Evolutionary conservation across 2,329 filamentous ascomycete genomes (phyloP).

Genomic region (Rachicladosporium sp.): DNA sequence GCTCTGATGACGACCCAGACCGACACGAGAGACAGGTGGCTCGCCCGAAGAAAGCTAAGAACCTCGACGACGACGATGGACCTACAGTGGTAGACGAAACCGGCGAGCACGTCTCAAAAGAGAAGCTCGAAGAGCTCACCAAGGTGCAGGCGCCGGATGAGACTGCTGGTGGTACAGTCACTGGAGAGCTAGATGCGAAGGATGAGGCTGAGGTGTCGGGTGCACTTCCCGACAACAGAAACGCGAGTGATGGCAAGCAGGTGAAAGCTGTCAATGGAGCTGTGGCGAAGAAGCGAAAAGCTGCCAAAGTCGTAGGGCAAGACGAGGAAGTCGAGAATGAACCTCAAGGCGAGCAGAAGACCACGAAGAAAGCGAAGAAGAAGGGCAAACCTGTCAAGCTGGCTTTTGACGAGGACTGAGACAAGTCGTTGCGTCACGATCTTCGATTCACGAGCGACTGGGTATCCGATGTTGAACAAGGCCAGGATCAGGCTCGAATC

Average conservation of each 20-base stretch:
- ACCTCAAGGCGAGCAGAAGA: slow-evolving; percentile 7
- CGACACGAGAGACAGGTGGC: slow-evolving; percentile 33
- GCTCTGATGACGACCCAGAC: slow-evolving; percentile 24
- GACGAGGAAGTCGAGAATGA: slow-evolving; percentile 13
- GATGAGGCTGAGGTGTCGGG: slow-evolving; percentile 13
- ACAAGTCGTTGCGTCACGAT: not conserved
- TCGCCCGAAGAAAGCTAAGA: slow-evolving; percentile 37
- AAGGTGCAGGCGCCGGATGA: slow-evolving; percentile 6
- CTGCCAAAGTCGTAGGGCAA: slow-evolving; percentile 22
- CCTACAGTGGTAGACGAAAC: slow-evolving; percentile 63
- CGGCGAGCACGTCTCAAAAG: slow-evolving; percentile 46
- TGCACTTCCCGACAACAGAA: slow-evolving; percentile 8
- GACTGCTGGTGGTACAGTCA: slow-evolving; percentile 8
- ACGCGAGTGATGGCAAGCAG: slow-evolving; percentile 5
- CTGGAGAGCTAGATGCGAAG: slow-evolving; percentile 11
- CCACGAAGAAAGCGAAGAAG: slow-evolving; percentile 22
- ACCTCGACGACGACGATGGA: slow-evolving; percentile 63
- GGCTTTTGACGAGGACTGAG: slow-evolving; percentile 20
- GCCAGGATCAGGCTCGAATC: not conserved
- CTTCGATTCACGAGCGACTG: not conserved
- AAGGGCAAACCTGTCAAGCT: slow-evolving; percentile 24
- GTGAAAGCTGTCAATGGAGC: slow-evolving; percentile 12
- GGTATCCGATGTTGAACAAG: not conserved
- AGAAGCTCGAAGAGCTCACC: slow-evolving; percentile 36
- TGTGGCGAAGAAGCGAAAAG: slow-evolving; percentile 25